A percentile compares a stretch with the other conserved stretches of the same genome.
Conservation (phyloP, 176 grass and related monocot species). For the Oryza meridionalis region DNA sequence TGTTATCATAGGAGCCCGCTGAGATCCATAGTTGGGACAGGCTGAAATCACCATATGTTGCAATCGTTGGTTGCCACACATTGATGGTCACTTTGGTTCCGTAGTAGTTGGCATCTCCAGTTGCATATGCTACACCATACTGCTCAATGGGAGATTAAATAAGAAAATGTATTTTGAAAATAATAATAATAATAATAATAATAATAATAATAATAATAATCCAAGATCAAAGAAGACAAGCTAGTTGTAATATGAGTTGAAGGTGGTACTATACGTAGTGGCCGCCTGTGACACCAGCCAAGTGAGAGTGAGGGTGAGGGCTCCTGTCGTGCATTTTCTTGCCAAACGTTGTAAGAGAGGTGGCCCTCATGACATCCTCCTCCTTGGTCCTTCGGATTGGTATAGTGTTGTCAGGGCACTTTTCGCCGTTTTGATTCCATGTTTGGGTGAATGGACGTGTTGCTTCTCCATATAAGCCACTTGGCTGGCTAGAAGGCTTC, state of each 20-base stretch:
- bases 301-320: slow-evolving; percentile 26
- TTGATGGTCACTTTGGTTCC: slow-evolving; percentile 89
- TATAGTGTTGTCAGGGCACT: slow-evolving; percentile 59
- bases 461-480: slow-evolving; percentile 56
- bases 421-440: slow-evolving; percentile 62
- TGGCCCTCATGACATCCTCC: slow-evolving; percentile 63
- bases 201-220: no score
- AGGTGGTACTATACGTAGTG: slow-evolving; percentile 53
- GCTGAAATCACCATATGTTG: slow-evolving; percentile 72
- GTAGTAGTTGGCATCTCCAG: slow-evolving; percentile 73
- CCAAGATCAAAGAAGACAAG: no score
- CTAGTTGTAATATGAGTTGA: no score
- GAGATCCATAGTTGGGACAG: slow-evolving; percentile 86
- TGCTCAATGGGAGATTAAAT: slow-evolving; percentile 26
- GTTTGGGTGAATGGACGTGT: slow-evolving; percentile 43
- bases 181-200: no score
- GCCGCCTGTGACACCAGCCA: not conserved
- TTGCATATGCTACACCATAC: slow-evolving; percentile 81
- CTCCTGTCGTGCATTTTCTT: slow-evolving; percentile 54
- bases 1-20: slow-evolving; percentile 60
- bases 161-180: no score
- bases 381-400: slow-evolving; percentile 67
- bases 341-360: slow-evolving; percentile 57
- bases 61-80: slow-evolving; percentile 81
- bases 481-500: slow-evolving; percentile 60